Evolutionary conservation across 2,329 filamentous ascomycete species (phyloP), one percentile per base, ranked within the genome.

Genomic region (Sclerotinia minor): DNA sequence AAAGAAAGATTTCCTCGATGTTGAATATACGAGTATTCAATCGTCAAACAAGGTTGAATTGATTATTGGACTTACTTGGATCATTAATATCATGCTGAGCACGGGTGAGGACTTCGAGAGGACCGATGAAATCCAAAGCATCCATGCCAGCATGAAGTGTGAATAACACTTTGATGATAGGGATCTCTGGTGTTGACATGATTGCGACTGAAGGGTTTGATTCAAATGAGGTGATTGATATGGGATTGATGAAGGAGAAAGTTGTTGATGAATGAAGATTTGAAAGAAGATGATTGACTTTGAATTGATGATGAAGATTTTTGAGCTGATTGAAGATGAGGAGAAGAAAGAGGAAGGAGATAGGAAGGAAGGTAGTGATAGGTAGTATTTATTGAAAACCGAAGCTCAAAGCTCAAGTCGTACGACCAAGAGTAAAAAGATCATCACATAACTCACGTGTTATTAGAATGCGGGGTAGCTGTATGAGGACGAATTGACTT

Each of bases 151-250:
- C 79, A 76, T 84, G 73, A 69, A 86, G 80, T 75, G 83, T 80
- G 76, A 87, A 83, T 78, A 88, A 83, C 76, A 87, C 85, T 80
- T 87, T 84, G 81, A 87, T 83, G 71, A 76, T 72, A 57, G 73
- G 73, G 67, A 74, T 71, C 60, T 76, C 74, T 13, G 71, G 72
- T 67, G 74, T 67, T 71, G 75, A 71, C 75, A 77, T 77, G 73
- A 67, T 76, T 75, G 73, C 73, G 44, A 66, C 11, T 66, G 47
- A 64, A 54, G 35, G 9, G 3, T 7, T 44, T 11, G 8, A 54
- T 52, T n/a, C 41, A 53, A 29, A 54, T n/a, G 38, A 8, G 38
- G 3, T 38, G n/a, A 9, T 44, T 41, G 49, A 44, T 29, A 21
- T 29, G 47, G 50, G 15, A 47, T 47, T 58, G n/a, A 26, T 59